Conservation (phyloP, 768 basidiomycete genomes). For the Xerocomellus intermedius region DNA sequence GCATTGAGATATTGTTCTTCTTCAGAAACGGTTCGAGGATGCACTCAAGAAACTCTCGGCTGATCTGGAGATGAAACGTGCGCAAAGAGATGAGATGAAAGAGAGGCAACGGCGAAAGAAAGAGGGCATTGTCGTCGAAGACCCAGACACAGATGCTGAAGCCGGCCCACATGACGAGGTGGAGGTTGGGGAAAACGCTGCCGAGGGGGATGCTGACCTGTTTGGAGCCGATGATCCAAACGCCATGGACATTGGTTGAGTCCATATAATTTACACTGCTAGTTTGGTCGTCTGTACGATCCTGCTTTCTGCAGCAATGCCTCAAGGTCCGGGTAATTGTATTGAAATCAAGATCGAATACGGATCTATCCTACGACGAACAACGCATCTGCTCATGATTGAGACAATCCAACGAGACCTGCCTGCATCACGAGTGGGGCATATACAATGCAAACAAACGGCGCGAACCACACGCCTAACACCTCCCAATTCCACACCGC, state of each 20-base stretch:
- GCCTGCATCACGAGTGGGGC: constrained; percentile 73
- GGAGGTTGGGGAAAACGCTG: constrained; percentile 24
- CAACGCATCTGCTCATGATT: background rate
- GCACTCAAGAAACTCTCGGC: constrained; percentile 82
- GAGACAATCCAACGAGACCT: constrained; percentile 49
- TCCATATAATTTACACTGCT: background rate
- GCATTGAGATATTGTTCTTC: constrained; percentile 3
- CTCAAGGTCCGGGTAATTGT: background rate
- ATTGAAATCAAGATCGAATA: background rate
- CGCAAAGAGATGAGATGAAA: constrained; percentile 76
- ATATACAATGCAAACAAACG: constrained; percentile 79
- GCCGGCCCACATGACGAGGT: constrained; percentile 38
- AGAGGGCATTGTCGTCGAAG: constrained; percentile 52
- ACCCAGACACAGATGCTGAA: constrained; percentile 42
- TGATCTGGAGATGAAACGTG: constrained; percentile 82
- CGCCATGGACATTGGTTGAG: constrained; percentile 34
- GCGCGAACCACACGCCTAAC: constrained; percentile 79
- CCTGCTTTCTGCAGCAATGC: background rate
- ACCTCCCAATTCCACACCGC: constrained; percentile 78
- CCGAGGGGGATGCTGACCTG: constrained; percentile 29
- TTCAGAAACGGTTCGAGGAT: constrained; percentile 89
- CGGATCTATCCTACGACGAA: background rate
- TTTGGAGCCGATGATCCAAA: constrained; percentile 51
- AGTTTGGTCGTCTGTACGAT: background rate
- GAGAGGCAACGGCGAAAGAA: constrained; percentile 72